These are phyloP conservation scores for Oidiodendron maius DNA, from an alignment of 495 filamentous ascomycete species.

Conservation along the genomic window DNA sequence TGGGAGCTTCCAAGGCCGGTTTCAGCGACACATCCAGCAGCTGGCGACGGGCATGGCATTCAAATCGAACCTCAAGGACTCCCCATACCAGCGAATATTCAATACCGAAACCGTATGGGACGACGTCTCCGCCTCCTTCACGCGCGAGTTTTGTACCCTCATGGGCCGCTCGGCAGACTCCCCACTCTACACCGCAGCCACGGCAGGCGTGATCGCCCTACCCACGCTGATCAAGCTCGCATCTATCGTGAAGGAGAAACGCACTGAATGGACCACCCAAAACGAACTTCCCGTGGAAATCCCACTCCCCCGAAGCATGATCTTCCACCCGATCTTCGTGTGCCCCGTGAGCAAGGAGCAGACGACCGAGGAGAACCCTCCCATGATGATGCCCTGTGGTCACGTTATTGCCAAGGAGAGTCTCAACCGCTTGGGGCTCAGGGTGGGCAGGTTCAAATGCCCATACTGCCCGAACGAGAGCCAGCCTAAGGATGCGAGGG, in stretches of 20 bases:
- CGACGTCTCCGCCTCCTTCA: slow-evolving; percentile 78
- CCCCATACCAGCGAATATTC: slow-evolving; percentile 75
- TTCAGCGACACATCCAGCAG: slow-evolving; percentile 68
- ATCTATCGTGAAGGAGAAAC: slow-evolving; percentile 75
- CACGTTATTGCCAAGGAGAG: slow-evolving; percentile 89
- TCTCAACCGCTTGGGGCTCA: slow-evolving; percentile 66
- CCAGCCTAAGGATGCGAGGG: slow-evolving; percentile 64
- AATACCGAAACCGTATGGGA: slow-evolving; percentile 67
- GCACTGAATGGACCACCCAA: slow-evolving; percentile 88
- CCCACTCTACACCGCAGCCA: slow-evolving; percentile 85
- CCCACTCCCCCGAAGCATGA: slow-evolving; percentile 75
- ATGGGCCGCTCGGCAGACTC: slow-evolving; percentile 82
- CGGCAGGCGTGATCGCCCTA: slow-evolving; percentile 85
- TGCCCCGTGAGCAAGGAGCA: slow-evolving; percentile 97
- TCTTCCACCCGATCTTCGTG: slow-evolving; percentile 96
- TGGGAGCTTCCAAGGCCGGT: slow-evolving; percentile 59
- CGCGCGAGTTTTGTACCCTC: slow-evolving; percentile 89
- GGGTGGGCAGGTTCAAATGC: slow-evolving; percentile 82
- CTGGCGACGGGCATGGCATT: slow-evolving; percentile 74
- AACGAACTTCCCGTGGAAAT: slow-evolving; percentile 93
- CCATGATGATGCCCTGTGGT: slow-evolving; percentile 96
- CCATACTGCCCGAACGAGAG: slow-evolving; percentile 93
- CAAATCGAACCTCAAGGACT: slow-evolving; percentile 55
- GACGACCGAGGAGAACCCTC: slow-evolving; percentile 86
- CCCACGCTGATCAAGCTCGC: slow-evolving; percentile 79